These are phyloP conservation scores for Paecilomyces dactylethromorphus DNA, from an alignment of 2,329 filamentous ascomycete species.

Conservation along the genomic window DNA sequence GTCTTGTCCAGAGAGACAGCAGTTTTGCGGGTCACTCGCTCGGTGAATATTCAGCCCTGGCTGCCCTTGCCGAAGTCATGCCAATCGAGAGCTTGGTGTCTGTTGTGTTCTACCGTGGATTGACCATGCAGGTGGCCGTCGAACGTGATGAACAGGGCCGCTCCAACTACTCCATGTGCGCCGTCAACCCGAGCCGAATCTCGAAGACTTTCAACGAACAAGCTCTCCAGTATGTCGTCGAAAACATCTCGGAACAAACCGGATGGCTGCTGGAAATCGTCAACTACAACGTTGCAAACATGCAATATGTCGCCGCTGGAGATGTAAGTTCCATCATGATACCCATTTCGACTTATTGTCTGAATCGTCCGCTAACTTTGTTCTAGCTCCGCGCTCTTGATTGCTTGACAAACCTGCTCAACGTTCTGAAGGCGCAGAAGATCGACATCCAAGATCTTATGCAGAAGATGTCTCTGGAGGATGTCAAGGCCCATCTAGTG, in stretches of 20 bases:
- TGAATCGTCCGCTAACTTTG: slow-evolving; percentile 14
- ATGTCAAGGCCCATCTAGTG: slow-evolving; percentile 81
- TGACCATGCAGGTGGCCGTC: slow-evolving; percentile 99
- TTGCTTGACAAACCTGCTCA: slow-evolving; percentile 70
- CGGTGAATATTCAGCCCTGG: slow-evolving; percentile 95
- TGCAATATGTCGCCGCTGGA: slow-evolving; percentile 64
- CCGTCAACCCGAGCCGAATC: slow-evolving; percentile 96
- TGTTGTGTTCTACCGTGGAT: slow-evolving; percentile 96
- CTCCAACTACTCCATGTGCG: slow-evolving; percentile 99
- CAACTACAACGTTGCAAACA: slow-evolving; percentile 77
- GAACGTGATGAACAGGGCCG: slow-evolving; percentile 89
- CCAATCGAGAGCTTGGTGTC: slow-evolving; percentile 98
- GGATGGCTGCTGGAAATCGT: slow-evolving; percentile 97
- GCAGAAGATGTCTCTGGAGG: slow-evolving; percentile 76
- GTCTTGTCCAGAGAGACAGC: slow-evolving; percentile 90
- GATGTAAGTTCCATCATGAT: slow-evolving; percentile 40
- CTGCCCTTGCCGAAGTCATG: slow-evolving; percentile 95
- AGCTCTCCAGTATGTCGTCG: slow-evolving; percentile 91
- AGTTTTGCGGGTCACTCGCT: slow-evolving; percentile 97
- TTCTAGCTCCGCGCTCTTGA: slow-evolving; percentile 54
- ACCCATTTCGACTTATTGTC: background rate
- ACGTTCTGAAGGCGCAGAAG: slow-evolving; percentile 94
- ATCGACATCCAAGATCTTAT: slow-evolving; percentile 94
- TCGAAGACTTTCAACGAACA: slow-evolving; percentile 98
- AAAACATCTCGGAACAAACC: slow-evolving; percentile 89